Evolutionary conservation across 2,329 filamentous ascomycete genomes (phyloP).

Genomic region (Apiospora pterosperma): DNA sequence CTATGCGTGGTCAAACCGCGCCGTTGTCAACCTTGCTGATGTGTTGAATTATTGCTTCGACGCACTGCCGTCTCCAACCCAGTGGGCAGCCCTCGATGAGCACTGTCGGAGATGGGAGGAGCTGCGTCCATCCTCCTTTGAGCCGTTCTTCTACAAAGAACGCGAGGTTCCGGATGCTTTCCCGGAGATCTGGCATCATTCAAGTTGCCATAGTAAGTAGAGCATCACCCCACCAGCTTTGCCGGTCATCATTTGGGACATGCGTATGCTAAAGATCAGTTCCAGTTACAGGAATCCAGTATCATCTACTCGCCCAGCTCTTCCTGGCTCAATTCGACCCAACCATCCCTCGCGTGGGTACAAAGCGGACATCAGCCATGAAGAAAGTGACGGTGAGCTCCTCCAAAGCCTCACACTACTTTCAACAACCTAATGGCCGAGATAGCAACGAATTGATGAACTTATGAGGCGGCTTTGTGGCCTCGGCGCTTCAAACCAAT

Average conservation of each 20-base stretch:
- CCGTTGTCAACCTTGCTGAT: slow-evolving; percentile 60
- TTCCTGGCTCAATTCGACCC: slow-evolving; percentile 56
- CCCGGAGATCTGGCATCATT: slow-evolving; percentile 55
- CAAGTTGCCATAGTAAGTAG: slow-evolving; percentile 48
- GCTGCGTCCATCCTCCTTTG: slow-evolving; percentile 47
- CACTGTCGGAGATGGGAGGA: slow-evolving; percentile 44
- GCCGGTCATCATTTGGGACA: slow-evolving; percentile 1
- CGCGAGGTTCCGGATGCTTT: slow-evolving; percentile 40
- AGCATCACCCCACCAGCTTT: neutral
- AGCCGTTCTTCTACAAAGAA: slow-evolving; percentile 48
- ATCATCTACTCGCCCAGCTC: slow-evolving; percentile 55
- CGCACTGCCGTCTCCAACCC: slow-evolving; percentile 24
- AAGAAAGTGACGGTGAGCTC: slow-evolving; percentile 35
- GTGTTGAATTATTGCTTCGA: slow-evolving; percentile 61
- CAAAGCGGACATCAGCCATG: slow-evolving; percentile 31
- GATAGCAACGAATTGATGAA: slow-evolving; percentile 38
- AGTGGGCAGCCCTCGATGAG: slow-evolving; percentile 42
- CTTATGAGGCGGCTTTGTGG: slow-evolving; percentile 55
- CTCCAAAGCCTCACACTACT: neutral
- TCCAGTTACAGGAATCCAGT: slow-evolving; percentile 56
- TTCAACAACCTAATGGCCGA: neutral
- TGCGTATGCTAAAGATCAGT: neutral
- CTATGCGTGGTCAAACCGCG: slow-evolving; percentile 57
- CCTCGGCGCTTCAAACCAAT: slow-evolving; percentile 53
- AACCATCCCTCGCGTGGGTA: slow-evolving; percentile 46